Base-by-base conservation (phyloP, 208 protist genomes). In the Strigomonas culicis region DNA sequence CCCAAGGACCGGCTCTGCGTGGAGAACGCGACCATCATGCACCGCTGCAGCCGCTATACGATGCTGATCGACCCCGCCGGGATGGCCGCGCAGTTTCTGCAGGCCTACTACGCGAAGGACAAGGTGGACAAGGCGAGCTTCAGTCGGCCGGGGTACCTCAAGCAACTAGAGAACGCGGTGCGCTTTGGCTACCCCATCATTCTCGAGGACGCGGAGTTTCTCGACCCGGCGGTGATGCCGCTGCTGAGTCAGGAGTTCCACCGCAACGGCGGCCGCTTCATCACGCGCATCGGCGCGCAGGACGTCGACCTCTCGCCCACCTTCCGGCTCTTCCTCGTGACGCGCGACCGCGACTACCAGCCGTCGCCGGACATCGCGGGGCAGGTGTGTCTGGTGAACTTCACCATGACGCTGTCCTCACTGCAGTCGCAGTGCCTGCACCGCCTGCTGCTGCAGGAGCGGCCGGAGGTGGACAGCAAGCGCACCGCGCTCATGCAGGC, bases 41-140 rank as follows among this genome's bases (percentile, higher is more conserved):
- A 91, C 21, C 82, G 97, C 49, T 82, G 70, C 51, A 90, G 78
- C 66, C 80, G 98, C 34, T 99, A 98, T 77, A 97, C 98, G 34
- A 80, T 99, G 24, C 74, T 99, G 28, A 99, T 99, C 71, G 99
- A 99, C 84, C 99, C 98, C 25, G 90, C 88, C n/a, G 98, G 98
- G 59, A 93, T 99, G 68, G 98, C 97, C 0, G 74, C 81, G 8
- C 59, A 79, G 22, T 99, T 99, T 78, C 61, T 99, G 8, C 79
- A 97, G 70, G 75, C 82, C 51, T 77, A 88, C 49, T 94, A 97
- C 70, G 71, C 65, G 0, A 22, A 61, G 13, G 64, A 89, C 44
- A 95, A 98, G 24, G 94, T 98, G 52, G 81, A 68, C 6, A 96
- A 96, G 63, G 98, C 98, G 1, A 97, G 86, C 58, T 99, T 99